Evolutionary conservation across 1,284 basidiomycete genomes (phyloP), one percentile per base, ranked within the genome.

Genomic region (Heterobasidion irregulare): DNA sequence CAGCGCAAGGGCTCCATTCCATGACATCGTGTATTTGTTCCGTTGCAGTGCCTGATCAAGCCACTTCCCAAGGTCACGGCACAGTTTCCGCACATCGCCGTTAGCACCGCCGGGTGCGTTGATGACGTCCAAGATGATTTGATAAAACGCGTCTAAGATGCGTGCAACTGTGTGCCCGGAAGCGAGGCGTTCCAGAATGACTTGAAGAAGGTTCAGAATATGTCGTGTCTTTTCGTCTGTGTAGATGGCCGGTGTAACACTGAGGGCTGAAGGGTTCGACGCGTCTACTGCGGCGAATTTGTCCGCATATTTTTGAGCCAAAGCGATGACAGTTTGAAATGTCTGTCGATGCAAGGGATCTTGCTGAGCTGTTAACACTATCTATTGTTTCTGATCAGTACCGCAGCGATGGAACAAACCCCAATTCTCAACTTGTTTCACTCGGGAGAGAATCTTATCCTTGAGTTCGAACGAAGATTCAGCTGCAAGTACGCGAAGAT

Each of bases 181-280:
- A 0, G 72, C 73, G 19, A 75, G 59, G 0, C 77, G 73, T 53
- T 77, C 71, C 1, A 77, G 57, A n/a, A 79, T 55, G 0, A 60
- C 59, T 56, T 73, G 71, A 8, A 73, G 41, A 47, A 75, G 68
- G 1, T 56, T 47, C 2, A 76, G 62, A 2, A 67, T 64, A 15
- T 56, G 57, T 7, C 64, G 53, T 36, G 77, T 62, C 13, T 61
- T 66, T 16, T 65, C 67, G 59, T 70, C 66, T 50, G 64, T 59
- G 50, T 65, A 61, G 10, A 72, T 33, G 33, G 66, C 35, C 13
- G 66, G 64, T 26, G 60, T 64, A 33, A 65, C 36, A 18, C 26
- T 8, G 56, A 55, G 49, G 57, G 54, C 54, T 57, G 51, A 26
- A 61, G 16, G 16, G 26, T 8, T 16, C 33, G 13, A 19, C 18